These are phyloP conservation scores for Arachis stenosperma DNA, from an alignment of 306 rosid species.

Conservation along the genomic window DNA sequence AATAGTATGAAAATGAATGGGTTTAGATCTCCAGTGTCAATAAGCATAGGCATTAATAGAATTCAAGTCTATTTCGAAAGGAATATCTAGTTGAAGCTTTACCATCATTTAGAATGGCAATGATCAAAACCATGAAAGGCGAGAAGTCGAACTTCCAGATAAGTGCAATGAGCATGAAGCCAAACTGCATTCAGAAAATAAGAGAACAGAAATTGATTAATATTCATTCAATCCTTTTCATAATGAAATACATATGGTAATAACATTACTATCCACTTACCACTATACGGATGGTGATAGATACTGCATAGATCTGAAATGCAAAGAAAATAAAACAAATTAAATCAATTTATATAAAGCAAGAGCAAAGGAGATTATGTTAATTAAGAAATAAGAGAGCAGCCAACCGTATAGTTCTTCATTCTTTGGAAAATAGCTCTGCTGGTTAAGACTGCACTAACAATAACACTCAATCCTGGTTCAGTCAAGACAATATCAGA, in stretches of 20 bases:
- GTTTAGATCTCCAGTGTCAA: constrained; percentile 40
- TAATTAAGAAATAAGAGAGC: constrained; percentile 22
- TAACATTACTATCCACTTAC: constrained; percentile 52
- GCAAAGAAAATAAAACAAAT: constrained; percentile 9
- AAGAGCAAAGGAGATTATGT: constrained; percentile 19
- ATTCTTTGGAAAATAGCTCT: constrained; percentile 96
- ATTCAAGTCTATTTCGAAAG: not conserved
- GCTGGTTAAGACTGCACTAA: constrained; percentile 97
- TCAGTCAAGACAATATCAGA: constrained; percentile 97
- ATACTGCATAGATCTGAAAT: constrained; percentile 93
- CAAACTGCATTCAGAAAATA: constrained; percentile 67
- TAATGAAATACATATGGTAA: not conserved
- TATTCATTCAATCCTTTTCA: constrained; percentile 1
- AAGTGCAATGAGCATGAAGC: constrained; percentile 92
- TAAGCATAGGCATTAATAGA: constrained; percentile 22
- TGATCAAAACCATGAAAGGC: constrained; percentile 98
- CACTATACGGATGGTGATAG: constrained; percentile 99
- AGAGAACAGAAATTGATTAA: constrained; percentile 13
- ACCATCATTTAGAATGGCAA: constrained; percentile 98
- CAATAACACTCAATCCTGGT: constrained; percentile 96
- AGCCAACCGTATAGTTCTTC: constrained; percentile 95
- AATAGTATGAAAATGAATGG: constrained; percentile 18
- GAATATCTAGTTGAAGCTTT: constrained; percentile 27
- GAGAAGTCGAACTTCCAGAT: constrained; percentile 98
- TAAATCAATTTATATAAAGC: constrained; percentile 17